phyloP scores from a whole-genome alignment of 1,139 yeast species.

The Pichia sp. region DNA sequence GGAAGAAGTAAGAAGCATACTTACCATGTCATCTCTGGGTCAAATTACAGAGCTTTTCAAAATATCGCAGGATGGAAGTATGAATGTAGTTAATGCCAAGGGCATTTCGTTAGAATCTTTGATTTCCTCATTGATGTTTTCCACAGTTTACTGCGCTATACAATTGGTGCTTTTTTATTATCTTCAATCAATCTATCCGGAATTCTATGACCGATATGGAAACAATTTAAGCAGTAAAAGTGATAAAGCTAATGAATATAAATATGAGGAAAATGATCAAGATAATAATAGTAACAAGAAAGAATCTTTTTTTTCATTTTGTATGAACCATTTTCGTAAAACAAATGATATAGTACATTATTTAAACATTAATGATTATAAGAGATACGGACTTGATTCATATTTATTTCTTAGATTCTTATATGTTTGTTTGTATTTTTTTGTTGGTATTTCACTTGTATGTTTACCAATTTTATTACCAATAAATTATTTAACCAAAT shows the following conservation, averaged over 20 bases:
- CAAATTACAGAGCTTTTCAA: constrained; percentile 11
- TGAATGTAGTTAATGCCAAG: constrained; percentile 6
- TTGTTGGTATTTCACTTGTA: constrained; percentile 39
- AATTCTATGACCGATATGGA: constrained; percentile 54
- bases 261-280: no score
- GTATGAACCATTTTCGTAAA: constrained; percentile 2
- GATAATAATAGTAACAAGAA: background rate
- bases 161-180: constrained; percentile 51
- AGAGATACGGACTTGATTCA: constrained; percentile 55
- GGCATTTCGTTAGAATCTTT: constrained; percentile 45
- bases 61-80: constrained; percentile 11
- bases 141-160: constrained; percentile 44
- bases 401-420: constrained; percentile 56
- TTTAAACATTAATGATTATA: constrained; percentile 35
- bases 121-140: constrained; percentile 42
- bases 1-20: no score
- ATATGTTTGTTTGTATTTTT: constrained; percentile 42
- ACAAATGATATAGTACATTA: constrained; percentile 32
- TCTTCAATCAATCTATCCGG: constrained; percentile 41
- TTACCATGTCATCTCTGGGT: no score
- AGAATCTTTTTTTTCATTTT: background rate
- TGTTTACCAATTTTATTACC: constrained; percentile 42
- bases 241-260: no score
- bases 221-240: constrained; percentile 17
- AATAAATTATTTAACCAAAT: constrained; percentile 34